These are phyloP conservation scores for Diaporthe aspalathi DNA, from an alignment of 2,329 filamentous ascomycete species.

Conservation along the genomic window DNA sequence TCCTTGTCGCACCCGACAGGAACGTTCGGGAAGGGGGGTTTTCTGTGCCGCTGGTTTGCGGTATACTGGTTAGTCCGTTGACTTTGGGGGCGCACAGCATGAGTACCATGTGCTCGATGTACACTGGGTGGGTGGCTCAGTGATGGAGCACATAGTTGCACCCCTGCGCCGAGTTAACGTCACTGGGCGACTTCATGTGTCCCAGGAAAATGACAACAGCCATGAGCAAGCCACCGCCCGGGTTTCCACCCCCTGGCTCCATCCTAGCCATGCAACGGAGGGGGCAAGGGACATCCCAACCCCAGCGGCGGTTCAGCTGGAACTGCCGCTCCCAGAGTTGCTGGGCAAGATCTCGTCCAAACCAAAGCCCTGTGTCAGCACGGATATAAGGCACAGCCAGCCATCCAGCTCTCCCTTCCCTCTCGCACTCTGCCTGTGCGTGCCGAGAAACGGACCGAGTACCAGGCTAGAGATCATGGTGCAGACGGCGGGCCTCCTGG, in stretches of 20 bases:
- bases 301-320: conserved; percentile 11
- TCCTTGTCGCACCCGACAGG: conserved; percentile 30
- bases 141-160: not conserved
- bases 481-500: conserved; percentile 8
- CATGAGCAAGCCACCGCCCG: not conserved
- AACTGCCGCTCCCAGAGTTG: conserved; percentile 4
- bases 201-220: not conserved
- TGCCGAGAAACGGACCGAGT: conserved; percentile 17
- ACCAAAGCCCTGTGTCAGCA: conserved; percentile 11
- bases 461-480: conserved; percentile 24
- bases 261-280: not conserved
- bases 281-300: not conserved
- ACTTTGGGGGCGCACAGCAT: conserved; percentile 30
- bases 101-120: conserved; percentile 31
- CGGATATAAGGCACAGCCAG: conserved; percentile 17
- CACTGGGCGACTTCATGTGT: not conserved
- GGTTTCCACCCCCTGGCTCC: not conserved
- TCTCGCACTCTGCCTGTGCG: not conserved
- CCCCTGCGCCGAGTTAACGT: not conserved
- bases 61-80: conserved; percentile 4
- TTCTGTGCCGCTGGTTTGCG: not conserved
- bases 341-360: not conserved
- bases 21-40: not conserved
- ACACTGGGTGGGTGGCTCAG: conserved; percentile 11
- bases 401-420: not conserved